phyloP scores from a whole-genome alignment of 495 filamentous ascomycete species.

The Lindgomyces ingoldianus region DNA sequence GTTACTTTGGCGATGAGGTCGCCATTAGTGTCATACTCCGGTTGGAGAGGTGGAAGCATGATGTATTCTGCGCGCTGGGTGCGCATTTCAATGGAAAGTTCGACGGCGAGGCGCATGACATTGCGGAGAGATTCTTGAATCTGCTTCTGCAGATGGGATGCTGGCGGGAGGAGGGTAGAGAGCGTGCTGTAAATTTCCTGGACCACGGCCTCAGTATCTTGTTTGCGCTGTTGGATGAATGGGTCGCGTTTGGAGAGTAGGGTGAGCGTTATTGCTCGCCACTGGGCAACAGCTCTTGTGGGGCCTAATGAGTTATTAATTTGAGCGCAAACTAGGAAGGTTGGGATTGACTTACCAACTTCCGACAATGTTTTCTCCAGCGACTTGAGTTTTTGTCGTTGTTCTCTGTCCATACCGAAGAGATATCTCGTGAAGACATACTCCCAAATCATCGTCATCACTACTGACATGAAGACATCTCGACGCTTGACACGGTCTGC shows the following conservation, averaged over 20 bases:
- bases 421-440: constrained; percentile 96
- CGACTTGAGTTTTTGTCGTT: constrained; percentile 92
- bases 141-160: constrained; percentile 68
- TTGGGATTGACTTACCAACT: constrained; percentile 56
- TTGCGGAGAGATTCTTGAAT: constrained; percentile 78
- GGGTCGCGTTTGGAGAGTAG: constrained; percentile 74
- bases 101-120: constrained; percentile 79
- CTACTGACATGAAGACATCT: constrained; percentile 94
- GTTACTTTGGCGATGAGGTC: constrained; percentile 77
- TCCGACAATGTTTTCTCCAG: constrained; percentile 89
- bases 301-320: constrained; percentile 47
- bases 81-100: constrained; percentile 92
- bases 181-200: constrained; percentile 80
- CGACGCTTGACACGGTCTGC: constrained; percentile 80
- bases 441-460: constrained; percentile 98
- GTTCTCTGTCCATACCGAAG: constrained; percentile 96
- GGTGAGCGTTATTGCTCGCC: constrained; percentile 91
- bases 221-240: constrained; percentile 73
- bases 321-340: not conserved
- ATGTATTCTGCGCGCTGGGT: constrained; percentile 93
- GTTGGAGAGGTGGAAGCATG: constrained; percentile 94
- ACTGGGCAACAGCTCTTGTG: constrained; percentile 80
- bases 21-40: constrained; percentile 90
- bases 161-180: constrained; percentile 76
- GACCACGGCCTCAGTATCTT: constrained; percentile 87